phyloP scores from a whole-genome alignment of 768 basidiomycete genomes.

The Xerocomus spinulosus region DNA sequence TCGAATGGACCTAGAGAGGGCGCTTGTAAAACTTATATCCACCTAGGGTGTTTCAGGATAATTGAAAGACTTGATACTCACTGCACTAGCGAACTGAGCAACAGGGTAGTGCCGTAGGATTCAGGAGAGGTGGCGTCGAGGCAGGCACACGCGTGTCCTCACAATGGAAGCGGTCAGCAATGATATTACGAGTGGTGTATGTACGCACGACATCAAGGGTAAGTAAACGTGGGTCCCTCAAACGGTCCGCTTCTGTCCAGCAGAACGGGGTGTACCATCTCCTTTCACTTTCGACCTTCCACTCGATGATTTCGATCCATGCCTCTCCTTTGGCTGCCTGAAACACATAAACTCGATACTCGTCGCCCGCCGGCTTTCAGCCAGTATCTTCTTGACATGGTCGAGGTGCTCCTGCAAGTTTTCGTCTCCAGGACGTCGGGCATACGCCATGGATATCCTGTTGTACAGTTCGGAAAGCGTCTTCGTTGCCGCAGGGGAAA shows the following conservation, averaged over 20 bases:
- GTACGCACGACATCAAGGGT: not conserved
- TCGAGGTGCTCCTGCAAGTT: constrained; percentile 86
- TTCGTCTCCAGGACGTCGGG: constrained; percentile 77
- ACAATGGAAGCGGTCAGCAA: too few relatives aligned
- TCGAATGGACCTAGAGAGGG: constrained; percentile 1
- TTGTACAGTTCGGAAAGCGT: constrained; percentile 90
- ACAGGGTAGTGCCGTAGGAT: too few relatives aligned
- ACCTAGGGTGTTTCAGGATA: not conserved
- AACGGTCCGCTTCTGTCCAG: constrained; percentile 19
- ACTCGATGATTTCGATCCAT: constrained; percentile 11
- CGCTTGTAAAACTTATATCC: not conserved
- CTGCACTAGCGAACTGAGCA: too few relatives aligned
- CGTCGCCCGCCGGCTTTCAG: constrained; percentile 84
- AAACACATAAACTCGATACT: constrained; percentile 96
- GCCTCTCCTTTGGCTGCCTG: constrained; percentile 56
- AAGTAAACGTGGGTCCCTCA: not conserved
- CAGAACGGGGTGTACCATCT: constrained; percentile 12
- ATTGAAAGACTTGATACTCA: too few relatives aligned
- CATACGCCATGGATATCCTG: constrained; percentile 91
- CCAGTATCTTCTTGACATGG: constrained; percentile 84
- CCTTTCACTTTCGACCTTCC: constrained; percentile 19
- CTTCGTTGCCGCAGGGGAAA: constrained; percentile 73
- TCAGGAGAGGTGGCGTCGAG: not conserved
- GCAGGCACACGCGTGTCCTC: too few relatives aligned
- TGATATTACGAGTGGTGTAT: not conserved